Evolutionary conservation across 2,329 filamentous ascomycete genomes (phyloP).

Genomic region (Colletotrichum navitas): DNA sequence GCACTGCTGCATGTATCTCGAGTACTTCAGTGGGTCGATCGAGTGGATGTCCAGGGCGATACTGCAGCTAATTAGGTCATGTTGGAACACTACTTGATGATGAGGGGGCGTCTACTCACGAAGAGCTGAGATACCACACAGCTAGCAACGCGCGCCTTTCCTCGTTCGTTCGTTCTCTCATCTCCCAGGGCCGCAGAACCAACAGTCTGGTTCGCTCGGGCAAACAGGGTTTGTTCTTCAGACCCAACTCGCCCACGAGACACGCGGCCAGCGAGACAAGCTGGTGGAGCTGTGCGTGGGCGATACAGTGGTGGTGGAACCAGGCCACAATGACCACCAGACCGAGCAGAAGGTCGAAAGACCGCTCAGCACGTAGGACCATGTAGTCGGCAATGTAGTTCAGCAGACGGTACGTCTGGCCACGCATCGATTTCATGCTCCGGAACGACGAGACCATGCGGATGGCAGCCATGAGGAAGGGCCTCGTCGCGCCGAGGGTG

Average conservation of each 20-base stretch:
- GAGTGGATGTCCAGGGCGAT: conserved; percentile 58
- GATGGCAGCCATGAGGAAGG: conserved; percentile 64
- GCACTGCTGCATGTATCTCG: conserved; percentile 65
- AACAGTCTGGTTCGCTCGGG: conserved; percentile 59
- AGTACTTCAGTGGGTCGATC: conserved; percentile 64
- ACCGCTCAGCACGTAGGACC: conserved; percentile 62
- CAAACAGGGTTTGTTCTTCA: conserved; percentile 57
- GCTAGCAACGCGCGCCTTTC: conserved; percentile 66
- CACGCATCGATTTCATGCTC: conserved; percentile 61
- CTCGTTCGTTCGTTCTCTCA: conserved; percentile 60
- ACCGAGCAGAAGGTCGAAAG: conserved; percentile 63
- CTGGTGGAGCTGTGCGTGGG: conserved; percentile 65
- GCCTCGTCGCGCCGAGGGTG: conserved; percentile 54
- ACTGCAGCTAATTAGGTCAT: conserved; percentile 46
- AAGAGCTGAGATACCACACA: conserved; percentile 66
- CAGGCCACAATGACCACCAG: conserved; percentile 63
- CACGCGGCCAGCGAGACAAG: conserved; percentile 62
- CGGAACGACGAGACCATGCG: conserved; percentile 63
- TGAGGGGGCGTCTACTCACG: conserved; percentile 55
- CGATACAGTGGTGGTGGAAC: conserved; percentile 68
- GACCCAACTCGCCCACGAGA: conserved; percentile 60
- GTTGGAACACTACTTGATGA: fast-evolving
- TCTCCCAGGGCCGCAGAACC: conserved; percentile 55
- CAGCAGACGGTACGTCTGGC: conserved; percentile 63
- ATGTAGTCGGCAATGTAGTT: conserved; percentile 61